Base-by-base conservation (phyloP, 495 filamentous ascomycete genomes). In the Penicillium atrosanguineum region DNA sequence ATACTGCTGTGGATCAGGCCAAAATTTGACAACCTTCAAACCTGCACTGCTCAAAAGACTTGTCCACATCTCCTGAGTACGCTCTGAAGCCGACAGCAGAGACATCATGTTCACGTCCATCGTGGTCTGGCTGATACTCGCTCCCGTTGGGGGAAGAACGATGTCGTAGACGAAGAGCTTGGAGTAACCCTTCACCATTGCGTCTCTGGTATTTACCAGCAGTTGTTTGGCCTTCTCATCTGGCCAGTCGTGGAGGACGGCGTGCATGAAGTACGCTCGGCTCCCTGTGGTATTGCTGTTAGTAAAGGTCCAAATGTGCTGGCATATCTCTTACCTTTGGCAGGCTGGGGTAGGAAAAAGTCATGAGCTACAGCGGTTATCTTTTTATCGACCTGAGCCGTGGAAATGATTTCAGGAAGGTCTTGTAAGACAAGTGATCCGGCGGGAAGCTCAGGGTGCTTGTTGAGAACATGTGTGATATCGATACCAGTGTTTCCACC, bases 401-500 rank as follows among this genome's bases (percentile, higher is more conserved):
- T 66, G 34, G 63, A 64, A 43, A 81, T 67, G 0, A 73, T 67
- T 19, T 72, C 61, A 2, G 74, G 66, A 1, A 77, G 68, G 55
- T 85, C 83, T 52, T 84, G 78, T 3, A 82, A 50, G 8, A 84
- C 56, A 11, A 84, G 16, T 50, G 70, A 19, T 55, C 76, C 34
- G 54, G 56, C 1, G 69, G 55, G 38, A 19, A 68, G 53, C 7
- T 75, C 43, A 0, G 75, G 78, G 36, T 67, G 68, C 21, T 65
- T 69, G 16, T 62, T 57, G 40, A 69, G 67, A 43, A 82, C 72
- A 11, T 66, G 68, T 15, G 61, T 60, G 25, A 71, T 69, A 28
- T 82, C 74, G 23, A 81, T 75, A 1, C 80, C 79, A 4, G 72
- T 69, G 6, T 74, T 66, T 25, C 80, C 78, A 37, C 78, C 80